Base-by-base conservation (phyloP, 2,329 filamentous ascomycete genomes). In the Ambrosiella beaveri region DNA sequence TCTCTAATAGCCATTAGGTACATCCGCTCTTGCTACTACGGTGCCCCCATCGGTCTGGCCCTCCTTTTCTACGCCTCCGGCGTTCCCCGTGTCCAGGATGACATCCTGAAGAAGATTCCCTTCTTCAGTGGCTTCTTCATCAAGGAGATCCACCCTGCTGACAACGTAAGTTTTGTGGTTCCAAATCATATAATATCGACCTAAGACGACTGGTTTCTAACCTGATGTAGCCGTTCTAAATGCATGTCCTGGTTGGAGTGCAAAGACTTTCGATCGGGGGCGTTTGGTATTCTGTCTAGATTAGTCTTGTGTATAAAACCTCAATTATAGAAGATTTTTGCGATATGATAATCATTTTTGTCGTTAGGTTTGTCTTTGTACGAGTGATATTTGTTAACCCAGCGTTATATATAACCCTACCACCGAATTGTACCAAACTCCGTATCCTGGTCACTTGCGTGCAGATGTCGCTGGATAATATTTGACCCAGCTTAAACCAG, bases 1-100 rank as follows among this genome's bases (percentile, higher is more conserved):
- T n/a, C 19, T 8, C n/a, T 8, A 17, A 47, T 17, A 13, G 19
- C 37, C 6, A 56, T 12, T 40, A 54, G 52, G 15, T 40, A 39
- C 37, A 35, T 76, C 62, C 78, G 74, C 63, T 64, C 75, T 54
- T 78, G 72, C 60, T 71, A 73, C 57, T 81, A 80, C 65, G 79
- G 79, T 60, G 79, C 71, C 61, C 77, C 79, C 60, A 78, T 76
- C 61, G 75, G 75, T 64, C 73, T 80, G 62, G 78, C 71, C 63
- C 71, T 80, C 62, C 74, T 83, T 64, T 80, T 78, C 74, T 80
- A 73, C 67, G 73, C 77, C 63, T 82, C 79, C 45, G 80, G 81
- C 64, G 76, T 84, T 54, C 81, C 81, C 63, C 75, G 73, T 67
- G 71, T 84, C 63, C 72, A 79, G 68, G 67, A 66, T 53, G 81